phyloP scores from a whole-genome alignment of 495 filamentous ascomycete species.

The Staphylotrichum tortipilum region DNA sequence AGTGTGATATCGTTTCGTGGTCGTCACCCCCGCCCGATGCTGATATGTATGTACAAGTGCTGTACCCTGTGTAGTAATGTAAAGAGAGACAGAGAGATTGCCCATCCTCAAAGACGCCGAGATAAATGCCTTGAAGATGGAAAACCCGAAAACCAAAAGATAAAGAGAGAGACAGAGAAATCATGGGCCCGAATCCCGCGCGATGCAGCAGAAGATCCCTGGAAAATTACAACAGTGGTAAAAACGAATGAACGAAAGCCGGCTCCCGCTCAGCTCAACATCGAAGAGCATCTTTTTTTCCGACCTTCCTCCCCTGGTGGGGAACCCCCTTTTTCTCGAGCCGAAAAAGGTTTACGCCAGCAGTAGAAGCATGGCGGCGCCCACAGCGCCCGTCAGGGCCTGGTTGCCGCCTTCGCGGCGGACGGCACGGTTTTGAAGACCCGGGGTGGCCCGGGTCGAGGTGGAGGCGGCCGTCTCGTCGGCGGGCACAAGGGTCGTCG shows the following conservation, averaged over 20 bases:
- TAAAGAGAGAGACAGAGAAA: too few species aligned
- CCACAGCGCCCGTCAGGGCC: slow-evolving; percentile 24
- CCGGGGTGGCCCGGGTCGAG: slow-evolving; percentile 16
- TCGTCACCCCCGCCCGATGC: not conserved
- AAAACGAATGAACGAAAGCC: not conserved
- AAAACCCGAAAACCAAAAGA: slow-evolving; percentile 1
- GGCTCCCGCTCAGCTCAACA: not conserved
- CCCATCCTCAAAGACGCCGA: not conserved
- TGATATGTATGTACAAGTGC: slow-evolving; percentile 1
- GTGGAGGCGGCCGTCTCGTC: slow-evolving; percentile 7
- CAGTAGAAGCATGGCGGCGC: slow-evolving; percentile 14
- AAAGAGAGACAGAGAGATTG: not conserved
- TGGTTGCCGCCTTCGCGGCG: slow-evolving; percentile 10
- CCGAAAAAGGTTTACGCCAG: not conserved
- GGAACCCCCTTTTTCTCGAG: not conserved
- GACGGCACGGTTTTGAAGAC: slow-evolving; percentile 29
- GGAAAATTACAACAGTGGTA: slow-evolving; percentile 5
- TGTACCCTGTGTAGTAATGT: not conserved
- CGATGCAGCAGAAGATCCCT: slow-evolving; percentile 1
- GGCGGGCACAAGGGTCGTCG: slow-evolving; percentile 19
- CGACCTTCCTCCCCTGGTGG: not conserved
- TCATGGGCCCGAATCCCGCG: slow-evolving; percentile 2
- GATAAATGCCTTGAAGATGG: not conserved
- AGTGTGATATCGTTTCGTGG: slow-evolving; percentile 5
- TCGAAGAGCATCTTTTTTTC: not conserved